phyloP scores from a whole-genome alignment of 2,329 filamentous ascomycete species.

The Raffaelea albimanens region DNA sequence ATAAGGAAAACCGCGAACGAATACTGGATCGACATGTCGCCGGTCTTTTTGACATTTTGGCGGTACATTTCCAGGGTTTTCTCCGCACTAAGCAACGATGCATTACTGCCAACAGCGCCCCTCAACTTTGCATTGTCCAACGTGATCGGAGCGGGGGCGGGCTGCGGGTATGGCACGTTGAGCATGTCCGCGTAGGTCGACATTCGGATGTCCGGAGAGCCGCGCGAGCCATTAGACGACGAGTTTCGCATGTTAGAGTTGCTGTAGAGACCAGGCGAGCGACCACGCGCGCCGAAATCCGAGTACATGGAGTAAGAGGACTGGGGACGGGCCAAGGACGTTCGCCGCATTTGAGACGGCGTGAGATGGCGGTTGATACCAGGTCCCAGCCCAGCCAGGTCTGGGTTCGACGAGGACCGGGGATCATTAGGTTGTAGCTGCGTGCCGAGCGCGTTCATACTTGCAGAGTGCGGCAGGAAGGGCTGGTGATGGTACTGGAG shows the following conservation, averaged over 20 bases:
- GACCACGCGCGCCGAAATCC: slow-evolving; percentile 55
- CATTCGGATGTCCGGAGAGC: slow-evolving; percentile 44
- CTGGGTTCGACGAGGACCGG: slow-evolving; percentile 40
- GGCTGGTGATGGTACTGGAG: slow-evolving; percentile 53
- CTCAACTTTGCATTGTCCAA: slow-evolving; percentile 78
- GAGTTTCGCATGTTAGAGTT: slow-evolving; percentile 35
- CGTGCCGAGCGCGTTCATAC: not conserved
- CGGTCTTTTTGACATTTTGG: slow-evolving; percentile 94
- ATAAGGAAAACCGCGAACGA: slow-evolving; percentile 95
- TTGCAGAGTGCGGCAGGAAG: slow-evolving; percentile 21
- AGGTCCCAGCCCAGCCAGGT: slow-evolving; percentile 39
- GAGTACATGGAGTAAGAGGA: slow-evolving; percentile 70
- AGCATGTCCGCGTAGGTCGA: slow-evolving; percentile 51
- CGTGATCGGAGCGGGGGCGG: slow-evolving; percentile 53
- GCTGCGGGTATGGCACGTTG: slow-evolving; percentile 71
- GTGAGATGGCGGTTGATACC: slow-evolving; percentile 54
- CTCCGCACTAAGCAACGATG: slow-evolving; percentile 79
- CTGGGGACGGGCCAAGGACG: slow-evolving; percentile 56
- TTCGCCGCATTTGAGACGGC: slow-evolving; percentile 45
- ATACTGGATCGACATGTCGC: slow-evolving; percentile 81
- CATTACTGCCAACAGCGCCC: slow-evolving; percentile 74
- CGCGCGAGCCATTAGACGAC: slow-evolving; percentile 40
- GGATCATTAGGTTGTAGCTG: slow-evolving; percentile 29
- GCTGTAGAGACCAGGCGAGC: slow-evolving; percentile 41
- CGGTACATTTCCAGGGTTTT: slow-evolving; percentile 98